A percentile compares a stretch with the other conserved stretches of the same genome.
Evolutionary conservation across 257 asterid species (phyloP).

Genomic region (Eucommia ulmoides): DNA sequence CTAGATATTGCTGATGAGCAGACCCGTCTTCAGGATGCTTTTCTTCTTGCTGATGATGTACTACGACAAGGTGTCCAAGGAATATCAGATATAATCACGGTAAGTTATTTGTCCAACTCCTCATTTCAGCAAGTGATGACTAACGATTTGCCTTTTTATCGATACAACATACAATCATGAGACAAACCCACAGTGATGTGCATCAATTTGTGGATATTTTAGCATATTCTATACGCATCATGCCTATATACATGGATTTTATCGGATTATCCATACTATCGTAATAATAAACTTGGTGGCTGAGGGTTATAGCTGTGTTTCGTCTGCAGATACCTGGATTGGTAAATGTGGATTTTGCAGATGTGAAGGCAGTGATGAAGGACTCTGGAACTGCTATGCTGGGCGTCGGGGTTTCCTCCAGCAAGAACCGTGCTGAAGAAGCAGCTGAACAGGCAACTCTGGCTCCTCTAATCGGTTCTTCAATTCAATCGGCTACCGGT

Average conservation of each 20-base stretch:
- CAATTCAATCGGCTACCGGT: conserved; percentile 97
- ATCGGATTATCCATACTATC: too few species aligned
- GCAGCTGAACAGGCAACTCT: conserved; percentile 98
- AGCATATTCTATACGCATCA: too few species aligned
- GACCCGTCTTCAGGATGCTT: conserved; percentile 95
- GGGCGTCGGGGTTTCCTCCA: conserved; percentile 96
- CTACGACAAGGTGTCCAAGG: conserved; percentile 98
- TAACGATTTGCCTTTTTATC: too few species aligned
- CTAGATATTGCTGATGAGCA: conserved; percentile 90
- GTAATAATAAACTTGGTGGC: too few species aligned
- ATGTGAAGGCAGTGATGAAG: conserved; percentile 97
- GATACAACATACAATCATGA: too few species aligned
- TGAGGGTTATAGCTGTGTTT: conserved; percentile 7
- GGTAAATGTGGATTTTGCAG: conserved; percentile 98
- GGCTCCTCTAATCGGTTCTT: conserved; percentile 92
- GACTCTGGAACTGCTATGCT: conserved; percentile 99
- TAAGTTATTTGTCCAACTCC: conserved; percentile 15
- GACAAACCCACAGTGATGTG: too few species aligned
- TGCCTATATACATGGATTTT: too few species aligned
- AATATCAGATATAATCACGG: conserved; percentile 92
- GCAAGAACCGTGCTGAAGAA: conserved; percentile 98
- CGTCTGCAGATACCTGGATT: conserved; percentile 81
- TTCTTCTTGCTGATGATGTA: conserved; percentile 96
- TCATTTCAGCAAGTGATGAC: neutral
- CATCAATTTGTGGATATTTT: too few species aligned